Percentiles rank a stretch among this genome's conserved stretches.
These are phyloP conservation scores for Penicillium psychrosexuale DNA, from an alignment of 2,329 filamentous ascomycete species.

Conservation along the genomic window DNA sequence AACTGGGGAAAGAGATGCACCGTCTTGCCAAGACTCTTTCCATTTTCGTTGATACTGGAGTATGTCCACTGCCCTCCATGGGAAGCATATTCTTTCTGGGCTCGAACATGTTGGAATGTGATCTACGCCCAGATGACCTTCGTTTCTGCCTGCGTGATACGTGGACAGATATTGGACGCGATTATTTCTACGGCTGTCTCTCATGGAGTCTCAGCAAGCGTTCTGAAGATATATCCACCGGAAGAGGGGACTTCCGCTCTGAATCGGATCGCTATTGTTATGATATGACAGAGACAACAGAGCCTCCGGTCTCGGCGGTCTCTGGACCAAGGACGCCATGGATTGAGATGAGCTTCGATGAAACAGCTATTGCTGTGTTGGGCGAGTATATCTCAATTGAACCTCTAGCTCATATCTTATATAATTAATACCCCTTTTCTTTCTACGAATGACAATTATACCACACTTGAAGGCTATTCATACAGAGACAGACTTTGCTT, in stretches of 20 bases:
- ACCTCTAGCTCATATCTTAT: neutral
- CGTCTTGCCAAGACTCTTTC: conserved; percentile 19
- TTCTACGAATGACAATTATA: neutral
- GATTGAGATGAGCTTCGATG: conserved; percentile 29
- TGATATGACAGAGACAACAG: neutral
- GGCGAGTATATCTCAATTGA: conserved; percentile 16
- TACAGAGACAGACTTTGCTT: neutral
- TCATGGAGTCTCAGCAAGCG: conserved; percentile 7
- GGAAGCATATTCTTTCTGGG: conserved; percentile 38
- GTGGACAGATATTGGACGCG: conserved; percentile 29
- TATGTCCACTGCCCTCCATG: neutral
- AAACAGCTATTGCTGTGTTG: conserved; percentile 20
- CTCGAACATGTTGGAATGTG: conserved; percentile 20
- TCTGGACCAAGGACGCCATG: neutral
- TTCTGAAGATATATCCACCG: neutral
- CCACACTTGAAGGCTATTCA: neutral
- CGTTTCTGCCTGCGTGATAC: conserved; percentile 25
- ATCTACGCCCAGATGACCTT: conserved; percentile 13
- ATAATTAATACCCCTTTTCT: neutral
- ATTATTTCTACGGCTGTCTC: conserved; percentile 36
- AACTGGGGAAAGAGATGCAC: conserved; percentile 25
- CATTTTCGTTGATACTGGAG: conserved; percentile 3
- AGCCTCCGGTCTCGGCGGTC: neutral
- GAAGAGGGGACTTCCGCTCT: neutral
- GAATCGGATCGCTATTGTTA: neutral